A percentile compares a stretch with the other conserved stretches of the same genome.
Evolutionary conservation across 108 stramenopile species (phyloP).

Genomic region (Stephanodiscus triporus): DNA sequence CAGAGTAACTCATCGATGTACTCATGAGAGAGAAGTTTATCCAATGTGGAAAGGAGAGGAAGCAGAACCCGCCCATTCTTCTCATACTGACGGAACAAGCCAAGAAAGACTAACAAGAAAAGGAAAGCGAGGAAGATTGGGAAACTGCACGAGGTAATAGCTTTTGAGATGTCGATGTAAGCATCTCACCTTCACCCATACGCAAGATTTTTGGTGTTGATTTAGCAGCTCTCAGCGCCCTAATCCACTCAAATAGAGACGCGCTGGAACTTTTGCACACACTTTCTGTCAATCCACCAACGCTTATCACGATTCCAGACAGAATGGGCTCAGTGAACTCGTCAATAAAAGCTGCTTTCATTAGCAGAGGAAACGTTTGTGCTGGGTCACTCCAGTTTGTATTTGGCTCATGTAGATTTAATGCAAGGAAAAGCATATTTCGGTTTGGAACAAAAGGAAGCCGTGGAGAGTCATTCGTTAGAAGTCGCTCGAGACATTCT

Average conservation of each 20-base stretch:
- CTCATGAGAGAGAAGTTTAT: constrained; percentile 71
- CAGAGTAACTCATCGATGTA: constrained; percentile 65
- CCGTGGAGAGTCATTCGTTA: constrained; percentile 47
- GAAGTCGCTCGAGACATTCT: constrained; percentile 65
- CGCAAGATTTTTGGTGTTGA: constrained; percentile 40
- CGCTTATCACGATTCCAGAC: constrained; percentile 88
- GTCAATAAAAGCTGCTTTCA: constrained; percentile 71
- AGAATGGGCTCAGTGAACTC: constrained; percentile 71
- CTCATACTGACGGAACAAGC: constrained; percentile 54
- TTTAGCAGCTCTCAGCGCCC: constrained; percentile 49
- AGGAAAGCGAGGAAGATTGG: background rate
- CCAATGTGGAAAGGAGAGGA: constrained; percentile 79
- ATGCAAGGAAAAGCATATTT: constrained; percentile 40
- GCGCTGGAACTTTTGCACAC: constrained; percentile 77
- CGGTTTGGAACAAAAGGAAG: constrained; percentile 61
- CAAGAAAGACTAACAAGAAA: constrained; percentile 35
- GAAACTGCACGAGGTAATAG: background rate
- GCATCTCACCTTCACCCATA: constrained; percentile 49
- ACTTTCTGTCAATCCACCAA: constrained; percentile 93
- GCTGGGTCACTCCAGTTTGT: constrained; percentile 68
- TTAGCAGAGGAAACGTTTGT: constrained; percentile 71
- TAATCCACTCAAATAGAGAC: constrained; percentile 80
- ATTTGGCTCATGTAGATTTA: constrained; percentile 23
- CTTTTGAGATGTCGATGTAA: background rate
- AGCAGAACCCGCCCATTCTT: constrained; percentile 66